A percentile compares a stretch with the other conserved stretches of the same genome.
phyloP scores from a whole-genome alignment of 352 stramenopile species.

The Globisporangium acanthophoron region DNA sequence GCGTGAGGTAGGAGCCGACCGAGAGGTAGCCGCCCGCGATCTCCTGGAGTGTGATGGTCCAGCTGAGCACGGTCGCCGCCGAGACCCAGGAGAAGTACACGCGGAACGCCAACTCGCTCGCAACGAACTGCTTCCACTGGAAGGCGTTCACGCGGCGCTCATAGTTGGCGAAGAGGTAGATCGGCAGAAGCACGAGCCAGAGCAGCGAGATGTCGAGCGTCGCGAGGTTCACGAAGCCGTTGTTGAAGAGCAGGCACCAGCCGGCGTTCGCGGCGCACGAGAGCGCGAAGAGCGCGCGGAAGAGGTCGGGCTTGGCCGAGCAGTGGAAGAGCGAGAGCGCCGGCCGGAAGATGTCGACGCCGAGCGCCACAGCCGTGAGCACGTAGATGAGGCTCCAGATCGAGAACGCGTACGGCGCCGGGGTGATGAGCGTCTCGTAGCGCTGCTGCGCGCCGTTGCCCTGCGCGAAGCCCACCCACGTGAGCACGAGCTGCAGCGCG shows the following conservation, averaged over 20 bases:
- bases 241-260: constrained; percentile 52
- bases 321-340: constrained; percentile 41
- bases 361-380: constrained; percentile 45
- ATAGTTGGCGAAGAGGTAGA: constrained; percentile 63
- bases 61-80: constrained; percentile 42
- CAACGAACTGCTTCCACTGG: constrained; percentile 48
- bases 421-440: constrained; percentile 50
- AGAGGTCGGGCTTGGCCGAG: constrained; percentile 30
- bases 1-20: constrained; percentile 31
- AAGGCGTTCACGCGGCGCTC: constrained; percentile 38
- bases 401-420: constrained; percentile 43
- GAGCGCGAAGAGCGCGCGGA: constrained; percentile 50
- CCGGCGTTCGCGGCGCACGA: constrained; percentile 42
- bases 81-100: constrained; percentile 68
- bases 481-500: constrained; percentile 39
- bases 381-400: constrained; percentile 72
- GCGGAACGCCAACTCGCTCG: constrained; percentile 53
- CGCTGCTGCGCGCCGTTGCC: constrained; percentile 21
- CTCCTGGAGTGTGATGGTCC: constrained; percentile 43
- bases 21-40: constrained; percentile 29
- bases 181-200: constrained; percentile 50
- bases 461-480: constrained; percentile 28
- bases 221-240: constrained; percentile 28
- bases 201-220: constrained; percentile 46
- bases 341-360: constrained; percentile 46